Conservation (phyloP, 2,329 filamentous ascomycete genomes). For the Pseudogymnoascus sp. region DNA sequence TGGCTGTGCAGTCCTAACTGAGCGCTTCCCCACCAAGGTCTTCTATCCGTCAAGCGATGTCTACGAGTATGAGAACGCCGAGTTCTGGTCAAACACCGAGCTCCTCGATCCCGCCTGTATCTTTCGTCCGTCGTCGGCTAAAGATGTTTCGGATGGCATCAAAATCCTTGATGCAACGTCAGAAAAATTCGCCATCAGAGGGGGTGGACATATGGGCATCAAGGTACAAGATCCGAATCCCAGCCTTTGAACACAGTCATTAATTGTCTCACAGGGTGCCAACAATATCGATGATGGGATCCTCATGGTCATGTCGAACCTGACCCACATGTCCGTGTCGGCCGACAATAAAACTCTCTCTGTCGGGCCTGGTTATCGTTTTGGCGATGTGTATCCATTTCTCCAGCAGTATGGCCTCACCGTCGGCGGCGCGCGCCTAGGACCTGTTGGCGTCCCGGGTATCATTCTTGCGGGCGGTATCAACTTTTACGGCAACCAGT, state of each 20-base stretch:
- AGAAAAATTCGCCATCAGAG: constrained; percentile 11
- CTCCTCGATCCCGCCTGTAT: constrained; percentile 10
- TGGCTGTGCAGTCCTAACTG: constrained; percentile 4
- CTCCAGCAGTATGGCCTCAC: constrained; percentile 26
- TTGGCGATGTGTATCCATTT: constrained; percentile 26
- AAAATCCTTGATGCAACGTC: constrained; percentile 2
- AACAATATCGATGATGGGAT: constrained; percentile 30
- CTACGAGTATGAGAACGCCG: constrained; percentile 10
- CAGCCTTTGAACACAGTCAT: background rate
- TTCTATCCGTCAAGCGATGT: background rate
- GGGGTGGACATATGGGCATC: constrained; percentile 13
- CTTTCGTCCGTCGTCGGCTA: constrained; percentile 12
- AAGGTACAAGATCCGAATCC: background rate
- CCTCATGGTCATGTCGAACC: constrained; percentile 27
- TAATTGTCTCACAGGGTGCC: constrained; percentile 17
- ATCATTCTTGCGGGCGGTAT: constrained; percentile 30
- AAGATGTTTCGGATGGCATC: constrained; percentile 11
- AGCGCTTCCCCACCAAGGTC: constrained; percentile 11
- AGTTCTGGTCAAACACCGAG: constrained; percentile 14
- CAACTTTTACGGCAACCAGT: constrained; percentile 23
- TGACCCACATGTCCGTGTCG: constrained; percentile 27
- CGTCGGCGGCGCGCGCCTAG: constrained; percentile 29
- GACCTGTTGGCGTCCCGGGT: constrained; percentile 32
- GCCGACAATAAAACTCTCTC: constrained; percentile 20
- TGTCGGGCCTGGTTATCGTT: constrained; percentile 23